Evolutionary conservation across 2,329 filamentous ascomycete genomes (phyloP).

Genomic region (Fusarium compactum): DNA sequence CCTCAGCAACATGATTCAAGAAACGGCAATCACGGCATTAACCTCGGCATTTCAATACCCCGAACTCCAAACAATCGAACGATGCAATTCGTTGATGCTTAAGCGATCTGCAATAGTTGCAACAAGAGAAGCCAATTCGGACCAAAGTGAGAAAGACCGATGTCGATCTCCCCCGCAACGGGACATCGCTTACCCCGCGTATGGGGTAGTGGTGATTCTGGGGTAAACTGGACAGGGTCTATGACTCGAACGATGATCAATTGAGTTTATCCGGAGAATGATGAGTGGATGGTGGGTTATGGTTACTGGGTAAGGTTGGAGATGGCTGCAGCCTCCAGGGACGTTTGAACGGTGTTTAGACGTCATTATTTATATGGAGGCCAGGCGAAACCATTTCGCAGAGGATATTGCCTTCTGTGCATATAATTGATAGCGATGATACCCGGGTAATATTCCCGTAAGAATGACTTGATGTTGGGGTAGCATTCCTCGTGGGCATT

Average conservation of each 20-base stretch:
- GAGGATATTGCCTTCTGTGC: rapidly evolving
- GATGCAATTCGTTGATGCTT: background rate
- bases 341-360: background rate
- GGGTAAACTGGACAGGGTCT: background rate
- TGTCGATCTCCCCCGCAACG: background rate
- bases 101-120: background rate
- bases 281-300: background rate
- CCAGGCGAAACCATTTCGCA: no score
- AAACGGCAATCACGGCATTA: background rate
- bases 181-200: background rate
- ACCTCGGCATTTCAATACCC: background rate
- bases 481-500: rapidly evolving
- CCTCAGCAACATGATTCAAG: background rate
- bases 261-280: background rate
- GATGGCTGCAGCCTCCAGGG: background rate
- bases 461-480: background rate
- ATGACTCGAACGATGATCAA: background rate
- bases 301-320: background rate
- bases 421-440: rapidly evolving
- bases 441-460: rapidly evolving
- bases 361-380: background rate
- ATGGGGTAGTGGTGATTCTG: background rate
- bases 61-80: background rate
- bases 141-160: background rate
- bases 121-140: background rate